Evolutionary conservation across 139 green algal species (phyloP).

Genomic region (Micractinium sp.): DNA sequence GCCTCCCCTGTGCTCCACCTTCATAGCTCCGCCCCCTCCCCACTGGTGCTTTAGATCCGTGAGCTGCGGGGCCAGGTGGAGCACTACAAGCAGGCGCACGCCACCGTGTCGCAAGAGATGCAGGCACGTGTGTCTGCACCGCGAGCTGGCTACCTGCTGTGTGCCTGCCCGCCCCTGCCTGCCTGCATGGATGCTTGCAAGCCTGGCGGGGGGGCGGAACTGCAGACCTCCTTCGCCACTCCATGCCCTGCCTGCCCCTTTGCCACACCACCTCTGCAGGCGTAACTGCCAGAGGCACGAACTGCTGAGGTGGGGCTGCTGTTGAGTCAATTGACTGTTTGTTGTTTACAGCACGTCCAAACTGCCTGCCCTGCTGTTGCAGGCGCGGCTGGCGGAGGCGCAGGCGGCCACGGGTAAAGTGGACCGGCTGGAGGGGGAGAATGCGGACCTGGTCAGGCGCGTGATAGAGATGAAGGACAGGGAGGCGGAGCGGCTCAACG

Average conservation of each 20-base stretch:
- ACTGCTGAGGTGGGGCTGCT: too few relatives aligned
- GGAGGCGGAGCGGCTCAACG: conserved; percentile 69
- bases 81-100: conserved; percentile 23
- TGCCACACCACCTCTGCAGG: too few relatives aligned
- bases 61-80: conserved; percentile 33
- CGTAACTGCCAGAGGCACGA: too few relatives aligned
- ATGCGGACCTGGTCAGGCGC: conserved; percentile 49
- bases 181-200: not conserved
- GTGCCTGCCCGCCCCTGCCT: too few relatives aligned
- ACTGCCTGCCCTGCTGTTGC: too few relatives aligned
- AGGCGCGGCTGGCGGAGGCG: conserved; percentile 45
- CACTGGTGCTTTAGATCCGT: not conserved
- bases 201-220: too few relatives aligned
- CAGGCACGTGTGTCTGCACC: conserved; percentile 15
- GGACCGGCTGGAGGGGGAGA: conserved; percentile 50
- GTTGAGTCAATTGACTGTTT: too few relatives aligned
- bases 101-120: conserved; percentile 34
- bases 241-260: not conserved
- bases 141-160: not conserved
- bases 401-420: conserved; percentile 51
- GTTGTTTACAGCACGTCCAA: too few relatives aligned
- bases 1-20: not conserved
- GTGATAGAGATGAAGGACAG: conserved; percentile 69
- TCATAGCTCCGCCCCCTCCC: not conserved
- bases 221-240: not conserved